Evolutionary conservation across 176 grass and related monocot genomes (phyloP).

Genomic region (Oryza coarctata): DNA sequence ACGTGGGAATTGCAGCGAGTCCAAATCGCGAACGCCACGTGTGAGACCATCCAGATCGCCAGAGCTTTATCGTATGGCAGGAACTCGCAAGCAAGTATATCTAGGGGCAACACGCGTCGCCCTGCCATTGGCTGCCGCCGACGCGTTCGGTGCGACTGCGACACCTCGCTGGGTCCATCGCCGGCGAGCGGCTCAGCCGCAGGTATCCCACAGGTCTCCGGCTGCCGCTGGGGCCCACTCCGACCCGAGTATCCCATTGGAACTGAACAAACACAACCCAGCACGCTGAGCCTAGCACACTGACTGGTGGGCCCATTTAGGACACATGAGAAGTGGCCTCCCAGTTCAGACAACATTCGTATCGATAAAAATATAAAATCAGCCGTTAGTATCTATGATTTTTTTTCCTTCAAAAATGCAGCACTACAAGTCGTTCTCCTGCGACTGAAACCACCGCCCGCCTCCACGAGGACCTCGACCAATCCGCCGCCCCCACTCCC

Average conservation of each 20-base stretch:
- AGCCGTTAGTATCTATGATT: constrained; percentile 27
- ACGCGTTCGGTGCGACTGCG: background rate
- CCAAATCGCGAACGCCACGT: background rate
- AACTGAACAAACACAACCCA: background rate
- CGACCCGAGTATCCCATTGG: background rate
- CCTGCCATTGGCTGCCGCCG: background rate
- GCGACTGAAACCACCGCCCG: background rate
- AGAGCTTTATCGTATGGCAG: background rate
- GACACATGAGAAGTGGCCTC: rapidly evolving
- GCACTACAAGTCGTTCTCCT: background rate
- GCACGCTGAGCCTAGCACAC: rapidly evolving
- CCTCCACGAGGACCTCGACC: background rate
- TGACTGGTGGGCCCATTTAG: background rate
- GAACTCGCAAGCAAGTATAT: background rate
- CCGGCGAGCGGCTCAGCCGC: constrained; percentile 8
- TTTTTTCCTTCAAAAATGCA: constrained; percentile 6
- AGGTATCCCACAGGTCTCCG: background rate
- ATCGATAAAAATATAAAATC: background rate
- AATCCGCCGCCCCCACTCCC: background rate
- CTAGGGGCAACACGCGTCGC: background rate
- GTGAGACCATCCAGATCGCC: background rate
- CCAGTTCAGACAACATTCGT: background rate
- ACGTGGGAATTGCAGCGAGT: background rate
- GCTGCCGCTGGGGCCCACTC: background rate
- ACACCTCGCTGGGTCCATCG: background rate